These are phyloP conservation scores for Lipomyces sp. DNA, from an alignment of 805 yeast genomes.

Conservation along the genomic window DNA sequence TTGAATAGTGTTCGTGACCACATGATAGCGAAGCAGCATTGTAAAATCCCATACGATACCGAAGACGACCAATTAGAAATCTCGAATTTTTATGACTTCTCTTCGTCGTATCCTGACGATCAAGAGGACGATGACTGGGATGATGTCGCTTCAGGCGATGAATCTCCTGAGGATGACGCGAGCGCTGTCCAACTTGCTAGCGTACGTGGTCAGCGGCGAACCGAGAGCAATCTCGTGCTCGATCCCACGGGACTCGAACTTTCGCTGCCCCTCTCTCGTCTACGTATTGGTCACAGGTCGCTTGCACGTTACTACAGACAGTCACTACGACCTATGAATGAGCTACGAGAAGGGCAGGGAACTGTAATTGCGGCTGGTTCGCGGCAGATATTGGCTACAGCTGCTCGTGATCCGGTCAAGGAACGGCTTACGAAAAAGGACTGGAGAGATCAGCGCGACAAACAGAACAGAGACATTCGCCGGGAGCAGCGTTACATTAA, in stretches of 20 bases:
- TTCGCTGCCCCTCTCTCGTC: slow-evolving; percentile 71
- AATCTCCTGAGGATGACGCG: slow-evolving; percentile 44
- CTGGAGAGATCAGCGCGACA: slow-evolving; percentile 62
- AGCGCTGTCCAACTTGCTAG: slow-evolving; percentile 28
- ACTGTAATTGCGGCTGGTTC: slow-evolving; percentile 68
- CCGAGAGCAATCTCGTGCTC: slow-evolving; percentile 47
- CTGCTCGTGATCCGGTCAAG: slow-evolving; percentile 46
- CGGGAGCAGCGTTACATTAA: slow-evolving; percentile 73
- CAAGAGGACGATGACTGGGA: slow-evolving; percentile 48
- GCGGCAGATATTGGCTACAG: slow-evolving; percentile 12
- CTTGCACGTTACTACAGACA: slow-evolving; percentile 74
- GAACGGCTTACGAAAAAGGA: slow-evolving; percentile 56
- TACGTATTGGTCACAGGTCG: slow-evolving; percentile 80
- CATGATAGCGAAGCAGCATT: slow-evolving; percentile 82
- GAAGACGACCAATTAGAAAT: slow-evolving; percentile 76
- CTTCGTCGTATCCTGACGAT: slow-evolving; percentile 58
- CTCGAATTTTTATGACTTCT: slow-evolving; percentile 82
- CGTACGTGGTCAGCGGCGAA: slow-evolving; percentile 5
- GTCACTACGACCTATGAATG: slow-evolving; percentile 56
- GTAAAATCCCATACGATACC: slow-evolving; percentile 84
- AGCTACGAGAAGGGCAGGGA: slow-evolving; percentile 65
- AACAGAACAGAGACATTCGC: slow-evolving; percentile 49
- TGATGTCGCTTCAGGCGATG: slow-evolving; percentile 48
- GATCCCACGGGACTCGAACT: slow-evolving; percentile 68
- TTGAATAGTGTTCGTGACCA: slow-evolving; percentile 89